Conservation (phyloP, 2,329 filamentous ascomycete genomes). For the Canariomyces notabilis region DNA sequence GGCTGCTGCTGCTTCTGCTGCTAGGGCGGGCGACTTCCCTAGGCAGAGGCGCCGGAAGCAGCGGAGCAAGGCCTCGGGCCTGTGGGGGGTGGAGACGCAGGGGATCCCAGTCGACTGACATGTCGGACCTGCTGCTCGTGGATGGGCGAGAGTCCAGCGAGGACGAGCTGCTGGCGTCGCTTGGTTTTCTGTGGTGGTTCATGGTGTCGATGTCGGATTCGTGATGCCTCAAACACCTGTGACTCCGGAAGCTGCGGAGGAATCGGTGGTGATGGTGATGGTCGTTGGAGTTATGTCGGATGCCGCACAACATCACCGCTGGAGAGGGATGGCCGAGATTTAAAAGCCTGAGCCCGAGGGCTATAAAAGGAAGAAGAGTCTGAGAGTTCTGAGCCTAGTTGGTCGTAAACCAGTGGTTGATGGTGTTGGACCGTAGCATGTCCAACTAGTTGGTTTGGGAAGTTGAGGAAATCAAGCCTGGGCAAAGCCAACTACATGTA, state of each 20-base stretch:
- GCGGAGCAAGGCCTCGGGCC: slow-evolving; percentile 14
- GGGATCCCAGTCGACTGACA: slow-evolving; percentile 30
- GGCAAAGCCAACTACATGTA: neutral
- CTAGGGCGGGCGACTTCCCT: slow-evolving; percentile 9
- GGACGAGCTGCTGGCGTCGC: slow-evolving; percentile 20
- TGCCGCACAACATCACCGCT: slow-evolving; percentile 21
- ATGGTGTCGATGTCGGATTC: slow-evolving; percentile 1
- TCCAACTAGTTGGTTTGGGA: slow-evolving; percentile 1
- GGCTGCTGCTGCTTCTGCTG: slow-evolving; percentile 6
- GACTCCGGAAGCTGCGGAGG: slow-evolving; percentile 25
- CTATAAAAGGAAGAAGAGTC: neutral
- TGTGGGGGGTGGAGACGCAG: slow-evolving; percentile 32
- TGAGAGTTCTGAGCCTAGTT: neutral
- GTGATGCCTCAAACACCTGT: slow-evolving; percentile 16
- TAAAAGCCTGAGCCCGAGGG: no score
- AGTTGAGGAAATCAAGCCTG: neutral
- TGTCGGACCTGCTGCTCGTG: slow-evolving; percentile 19
- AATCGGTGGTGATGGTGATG: slow-evolving; percentile 16
- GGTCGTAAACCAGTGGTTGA: slow-evolving; percentile 1
- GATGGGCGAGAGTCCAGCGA: slow-evolving; percentile 23
- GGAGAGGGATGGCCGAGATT: neutral
- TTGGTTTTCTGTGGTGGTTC: slow-evolving; percentile 17
- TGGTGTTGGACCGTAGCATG: slow-evolving; percentile 4
- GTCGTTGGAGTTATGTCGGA: slow-evolving; percentile 7
- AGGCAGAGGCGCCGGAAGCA: neutral